A percentile compares a stretch with the other conserved stretches of the same genome.
Conservation (phyloP, 306 rosid species). For the Alnus glutinosa region DNA sequence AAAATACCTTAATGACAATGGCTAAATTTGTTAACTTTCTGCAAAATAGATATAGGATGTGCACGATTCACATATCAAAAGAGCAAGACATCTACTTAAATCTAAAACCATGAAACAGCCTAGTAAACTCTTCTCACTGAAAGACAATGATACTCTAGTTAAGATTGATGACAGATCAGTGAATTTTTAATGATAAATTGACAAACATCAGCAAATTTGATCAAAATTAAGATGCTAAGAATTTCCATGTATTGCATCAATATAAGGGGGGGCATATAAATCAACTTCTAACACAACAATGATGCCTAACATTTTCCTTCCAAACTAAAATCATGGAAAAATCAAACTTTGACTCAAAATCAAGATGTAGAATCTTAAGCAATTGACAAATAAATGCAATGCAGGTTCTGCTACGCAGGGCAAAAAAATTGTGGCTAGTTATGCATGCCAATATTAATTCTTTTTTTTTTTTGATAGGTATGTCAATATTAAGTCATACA, state of each 20-base stretch:
- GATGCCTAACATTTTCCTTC: not conserved
- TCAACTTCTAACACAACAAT: not conserved
- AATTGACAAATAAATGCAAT: not conserved
- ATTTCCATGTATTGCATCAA: not conserved
- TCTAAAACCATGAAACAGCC: not conserved
- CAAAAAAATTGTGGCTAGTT: not conserved
- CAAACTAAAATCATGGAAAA: not conserved
- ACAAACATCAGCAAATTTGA: not conserved
- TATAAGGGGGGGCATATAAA: not conserved
- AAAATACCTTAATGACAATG: constrained; percentile 63
- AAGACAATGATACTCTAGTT: not conserved
- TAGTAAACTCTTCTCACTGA: not conserved
- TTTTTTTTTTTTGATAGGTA: too few relatives aligned
- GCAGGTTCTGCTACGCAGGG: not conserved
- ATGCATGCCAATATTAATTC: not conserved
- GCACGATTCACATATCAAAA: not conserved
- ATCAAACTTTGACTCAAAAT: not conserved
- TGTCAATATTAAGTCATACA: not conserved
- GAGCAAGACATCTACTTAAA: not conserved
- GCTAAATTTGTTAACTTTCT: not conserved
- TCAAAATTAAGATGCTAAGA: not conserved
- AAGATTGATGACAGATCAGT: not conserved
- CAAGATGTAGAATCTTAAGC: not conserved
- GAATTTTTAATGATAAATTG: not conserved
- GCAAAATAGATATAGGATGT: not conserved